A percentile compares a stretch with the other conserved stretches of the same genome.
Evolutionary conservation across 768 basidiomycete species (phyloP).

Genomic region (Mycena galericulata): DNA sequence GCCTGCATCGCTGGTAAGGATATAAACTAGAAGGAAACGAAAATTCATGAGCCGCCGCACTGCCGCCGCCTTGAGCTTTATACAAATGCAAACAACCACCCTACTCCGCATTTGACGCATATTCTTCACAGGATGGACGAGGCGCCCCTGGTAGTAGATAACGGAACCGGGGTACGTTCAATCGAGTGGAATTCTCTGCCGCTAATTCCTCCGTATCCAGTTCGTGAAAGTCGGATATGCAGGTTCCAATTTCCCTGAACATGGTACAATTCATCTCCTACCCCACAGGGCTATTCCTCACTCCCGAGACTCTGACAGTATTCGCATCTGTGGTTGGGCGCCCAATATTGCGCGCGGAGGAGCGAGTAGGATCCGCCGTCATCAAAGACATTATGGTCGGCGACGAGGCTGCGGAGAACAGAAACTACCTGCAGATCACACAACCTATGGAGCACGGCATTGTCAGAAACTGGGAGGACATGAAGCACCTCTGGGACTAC

Average conservation of each 20-base stretch:
- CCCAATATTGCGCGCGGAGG: constrained; percentile 97
- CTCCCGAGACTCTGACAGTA: constrained; percentile 61
- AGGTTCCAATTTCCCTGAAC: constrained; percentile 94
- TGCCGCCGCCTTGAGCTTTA: not conserved
- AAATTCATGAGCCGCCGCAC: no score
- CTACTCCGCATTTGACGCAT: constrained; percentile 1
- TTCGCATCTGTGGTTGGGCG: constrained; percentile 98
- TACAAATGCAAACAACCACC: constrained; percentile 8
- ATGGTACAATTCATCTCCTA: constrained; percentile 62
- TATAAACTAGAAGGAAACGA: no score
- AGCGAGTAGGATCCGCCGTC: constrained; percentile 85
- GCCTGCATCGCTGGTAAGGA: no score
- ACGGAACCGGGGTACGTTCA: constrained; percentile 83
- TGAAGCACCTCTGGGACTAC: constrained; percentile 98
- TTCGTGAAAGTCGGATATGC: constrained; percentile 94
- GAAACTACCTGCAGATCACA: constrained; percentile 95
- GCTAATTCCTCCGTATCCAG: constrained; percentile 52
- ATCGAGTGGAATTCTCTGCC: constrained; percentile 14
- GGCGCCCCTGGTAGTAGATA: constrained; percentile 83
- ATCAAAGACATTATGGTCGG: constrained; percentile 99
- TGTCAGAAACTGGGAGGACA: constrained; percentile 99
- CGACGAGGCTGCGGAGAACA: constrained; percentile 94
- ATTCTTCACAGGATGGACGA: constrained; percentile 54
- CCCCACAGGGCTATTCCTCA: not conserved
- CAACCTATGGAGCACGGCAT: constrained; percentile 99